Evolutionary conservation across 1,284 basidiomycete genomes (phyloP).

Genomic region (Heterobasidion parviporum): DNA sequence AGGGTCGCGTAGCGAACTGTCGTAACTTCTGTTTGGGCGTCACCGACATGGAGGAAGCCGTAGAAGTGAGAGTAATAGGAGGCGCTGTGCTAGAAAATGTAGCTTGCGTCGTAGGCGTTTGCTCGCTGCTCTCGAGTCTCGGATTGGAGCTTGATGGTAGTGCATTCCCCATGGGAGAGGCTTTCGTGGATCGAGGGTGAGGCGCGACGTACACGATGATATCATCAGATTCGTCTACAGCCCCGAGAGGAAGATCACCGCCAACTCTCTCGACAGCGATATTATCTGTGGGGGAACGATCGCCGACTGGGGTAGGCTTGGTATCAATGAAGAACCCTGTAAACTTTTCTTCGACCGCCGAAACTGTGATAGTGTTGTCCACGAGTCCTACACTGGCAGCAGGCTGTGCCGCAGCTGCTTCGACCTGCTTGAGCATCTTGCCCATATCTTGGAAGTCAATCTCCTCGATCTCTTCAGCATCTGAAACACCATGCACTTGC

Average conservation of each 20-base stretch:
- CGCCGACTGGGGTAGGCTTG: slow-evolving; percentile 12
- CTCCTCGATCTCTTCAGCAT: slow-evolving; percentile 41
- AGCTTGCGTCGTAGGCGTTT: background rate
- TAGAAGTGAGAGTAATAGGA: background rate
- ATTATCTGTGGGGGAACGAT: background rate
- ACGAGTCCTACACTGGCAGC: background rate
- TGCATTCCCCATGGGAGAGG: background rate
- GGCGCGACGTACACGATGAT: slow-evolving; percentile 34
- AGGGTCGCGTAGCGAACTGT: slow-evolving; percentile 5
- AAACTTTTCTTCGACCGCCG: slow-evolving; percentile 31
- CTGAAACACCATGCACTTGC: slow-evolving; percentile 6
- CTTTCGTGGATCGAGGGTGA: slow-evolving; percentile 20
- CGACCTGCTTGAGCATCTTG: slow-evolving; percentile 30
- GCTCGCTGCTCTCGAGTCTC: background rate
- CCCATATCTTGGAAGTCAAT: slow-evolving; percentile 57
- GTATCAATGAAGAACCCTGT: slow-evolving; percentile 26
- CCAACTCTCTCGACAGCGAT: slow-evolving; percentile 11
- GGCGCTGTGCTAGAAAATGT: background rate
- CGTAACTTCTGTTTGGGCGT: background rate
- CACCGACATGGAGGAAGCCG: slow-evolving; percentile 9
- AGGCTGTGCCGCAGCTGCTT: slow-evolving; percentile 15
- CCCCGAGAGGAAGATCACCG: slow-evolving; percentile 6
- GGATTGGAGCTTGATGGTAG: background rate
- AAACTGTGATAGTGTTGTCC: slow-evolving; percentile 2
- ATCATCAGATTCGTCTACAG: slow-evolving; percentile 25